These are phyloP conservation scores for Grosmannia penicillata DNA, from an alignment of 2,329 filamentous ascomycete genomes.

Conservation along the genomic window DNA sequence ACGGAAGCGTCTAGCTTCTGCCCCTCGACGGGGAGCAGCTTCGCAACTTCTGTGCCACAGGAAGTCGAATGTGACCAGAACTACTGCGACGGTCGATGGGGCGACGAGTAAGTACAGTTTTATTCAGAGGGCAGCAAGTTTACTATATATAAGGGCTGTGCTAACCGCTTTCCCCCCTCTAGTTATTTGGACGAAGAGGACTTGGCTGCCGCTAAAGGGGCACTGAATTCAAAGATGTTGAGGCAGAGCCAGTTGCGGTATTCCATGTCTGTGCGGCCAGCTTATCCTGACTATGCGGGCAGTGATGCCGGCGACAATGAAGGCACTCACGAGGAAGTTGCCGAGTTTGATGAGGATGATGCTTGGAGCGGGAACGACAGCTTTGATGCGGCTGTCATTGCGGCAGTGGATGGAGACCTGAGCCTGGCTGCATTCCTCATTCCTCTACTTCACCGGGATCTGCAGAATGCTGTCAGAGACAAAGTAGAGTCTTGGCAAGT, in stretches of 20 bases:
- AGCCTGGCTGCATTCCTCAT: slow-evolving; percentile 13
- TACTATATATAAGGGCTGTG: too few species aligned
- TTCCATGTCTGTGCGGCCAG: not conserved
- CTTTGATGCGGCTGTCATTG: slow-evolving; percentile 13
- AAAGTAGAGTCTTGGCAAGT: slow-evolving; percentile 14
- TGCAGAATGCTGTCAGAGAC: slow-evolving; percentile 9
- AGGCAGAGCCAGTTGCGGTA: slow-evolving; percentile 3
- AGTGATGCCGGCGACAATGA: slow-evolving; percentile 8
- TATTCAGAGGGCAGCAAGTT: too few species aligned
- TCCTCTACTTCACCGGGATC: slow-evolving; percentile 11
- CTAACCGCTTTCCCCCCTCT: too few species aligned
- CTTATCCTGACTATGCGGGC: not conserved
- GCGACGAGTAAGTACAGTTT: slow-evolving; percentile 9
- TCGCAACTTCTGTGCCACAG: slow-evolving; percentile 6
- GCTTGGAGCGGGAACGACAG: slow-evolving; percentile 13
- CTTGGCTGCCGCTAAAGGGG: not conserved
- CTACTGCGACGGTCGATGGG: slow-evolving; percentile 2
- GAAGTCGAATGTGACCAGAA: slow-evolving; percentile 3
- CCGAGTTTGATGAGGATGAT: slow-evolving; percentile 10
- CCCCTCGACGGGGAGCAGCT: slow-evolving; percentile 7
- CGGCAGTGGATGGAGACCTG: slow-evolving; percentile 12
- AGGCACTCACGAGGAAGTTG: slow-evolving; percentile 6
- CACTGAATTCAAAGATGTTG: not conserved
- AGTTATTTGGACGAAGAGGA: not conserved
- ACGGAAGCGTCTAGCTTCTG: slow-evolving; percentile 9